A percentile compares a stretch with the other conserved stretches of the same genome.
These are phyloP conservation scores for Podospora sp. DNA, from an alignment of 495 filamentous ascomycete genomes.

Conservation along the genomic window DNA sequence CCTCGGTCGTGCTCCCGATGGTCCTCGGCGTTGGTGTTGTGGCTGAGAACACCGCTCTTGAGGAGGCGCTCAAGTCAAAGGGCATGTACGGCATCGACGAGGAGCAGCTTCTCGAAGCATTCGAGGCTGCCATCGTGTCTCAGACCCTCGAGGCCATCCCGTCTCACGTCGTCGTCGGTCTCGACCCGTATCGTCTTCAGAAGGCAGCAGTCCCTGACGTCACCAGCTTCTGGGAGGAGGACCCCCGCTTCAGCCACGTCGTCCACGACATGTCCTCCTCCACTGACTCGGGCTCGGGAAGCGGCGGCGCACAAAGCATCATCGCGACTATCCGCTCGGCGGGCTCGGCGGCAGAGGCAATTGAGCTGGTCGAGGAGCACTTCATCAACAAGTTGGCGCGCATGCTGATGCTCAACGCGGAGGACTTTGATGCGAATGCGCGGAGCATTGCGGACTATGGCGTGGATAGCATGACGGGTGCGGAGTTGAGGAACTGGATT, in stretches of 20 bases:
- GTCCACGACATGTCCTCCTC: constrained; percentile 19
- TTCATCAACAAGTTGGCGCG: constrained; percentile 36
- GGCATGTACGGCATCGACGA: constrained; percentile 48
- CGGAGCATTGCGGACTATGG: constrained; percentile 42
- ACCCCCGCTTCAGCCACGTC: constrained; percentile 21
- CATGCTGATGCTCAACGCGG: constrained; percentile 35
- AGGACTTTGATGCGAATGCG: constrained; percentile 30
- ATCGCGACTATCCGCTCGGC: background rate
- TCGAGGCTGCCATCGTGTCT: constrained; percentile 37
- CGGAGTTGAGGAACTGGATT: constrained; percentile 52
- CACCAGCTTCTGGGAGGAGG: constrained; percentile 28
- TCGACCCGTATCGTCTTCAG: constrained; percentile 37
- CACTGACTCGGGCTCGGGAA: constrained; percentile 2
- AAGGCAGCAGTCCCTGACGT: constrained; percentile 23
- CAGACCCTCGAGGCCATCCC: background rate
- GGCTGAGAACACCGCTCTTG: constrained; percentile 42
- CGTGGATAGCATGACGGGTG: constrained; percentile 52
- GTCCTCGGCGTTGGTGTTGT: constrained; percentile 44
- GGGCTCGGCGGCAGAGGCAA: background rate
- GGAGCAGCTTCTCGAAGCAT: constrained; percentile 33
- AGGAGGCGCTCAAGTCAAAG: constrained; percentile 37
- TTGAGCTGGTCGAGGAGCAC: constrained; percentile 22
- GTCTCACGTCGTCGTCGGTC: constrained; percentile 34
- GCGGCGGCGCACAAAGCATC: constrained; percentile 2
- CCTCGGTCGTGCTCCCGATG: constrained; percentile 39